phyloP scores from a whole-genome alignment of 306 rosid genomes.

The Malus domestica region ASM211411v1 NC_041804.1:533501-534000 shows the following conservation, averaged over 20 bases:
- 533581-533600: slow-evolving; percentile 20
- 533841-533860: neutral
- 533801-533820: slow-evolving; percentile 18
- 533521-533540: neutral
- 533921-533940: slow-evolving; percentile 5
- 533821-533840: slow-evolving; percentile 16
- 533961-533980: neutral
- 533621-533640: slow-evolving; percentile 20
- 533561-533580: neutral
- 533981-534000: neutral
- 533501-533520: neutral
- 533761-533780: neutral
- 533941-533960: neutral
- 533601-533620: slow-evolving; percentile 20
- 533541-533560: neutral
- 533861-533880: neutral
- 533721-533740: neutral
- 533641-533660: neutral
- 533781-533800: slow-evolving; percentile 14
- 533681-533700: neutral
- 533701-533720: too few relatives aligned
- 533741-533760: neutral
- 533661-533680: neutral
- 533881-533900: neutral
- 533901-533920: slow-evolving; percentile 13